A percentile compares a stretch with the other conserved stretches of the same genome.
These are phyloP conservation scores for Craspedostauros australis DNA, from an alignment of 108 stramenopile genomes.

Conservation along the genomic window DNA sequence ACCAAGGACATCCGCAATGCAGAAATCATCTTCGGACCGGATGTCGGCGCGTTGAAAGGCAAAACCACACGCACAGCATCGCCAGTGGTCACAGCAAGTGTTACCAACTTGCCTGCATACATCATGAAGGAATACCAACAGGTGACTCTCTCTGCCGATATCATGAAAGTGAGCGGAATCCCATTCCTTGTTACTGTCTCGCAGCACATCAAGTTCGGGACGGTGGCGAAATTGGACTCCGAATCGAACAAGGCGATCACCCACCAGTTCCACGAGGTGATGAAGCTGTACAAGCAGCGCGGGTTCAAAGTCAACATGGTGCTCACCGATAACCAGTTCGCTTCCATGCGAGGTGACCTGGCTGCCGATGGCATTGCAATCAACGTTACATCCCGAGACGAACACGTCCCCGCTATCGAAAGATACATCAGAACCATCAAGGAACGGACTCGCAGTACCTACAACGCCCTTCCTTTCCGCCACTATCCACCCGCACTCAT, in stretches of 20 bases:
- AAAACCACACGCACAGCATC: constrained; percentile 13
- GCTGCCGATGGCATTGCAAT: constrained; percentile 1
- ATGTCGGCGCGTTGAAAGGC: constrained; percentile 27
- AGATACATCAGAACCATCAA: constrained; percentile 20
- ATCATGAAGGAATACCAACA: constrained; percentile 17
- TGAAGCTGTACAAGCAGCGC: constrained; percentile 10
- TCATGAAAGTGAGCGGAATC: constrained; percentile 36
- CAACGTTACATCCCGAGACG: constrained; percentile 4
- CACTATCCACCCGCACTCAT: constrained; percentile 11
- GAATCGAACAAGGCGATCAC: too few relatives aligned
- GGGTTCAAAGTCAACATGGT: constrained; percentile 14
- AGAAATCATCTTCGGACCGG: constrained; percentile 20
- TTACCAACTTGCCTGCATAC: constrained; percentile 16
- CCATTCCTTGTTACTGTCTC: constrained; percentile 32
- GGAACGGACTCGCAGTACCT: constrained; percentile 11
- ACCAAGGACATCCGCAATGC: constrained; percentile 17
- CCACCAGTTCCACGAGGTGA: too few relatives aligned
- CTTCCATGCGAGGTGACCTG: constrained; percentile 11
- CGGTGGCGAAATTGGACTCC: too few relatives aligned
- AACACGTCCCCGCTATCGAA: constrained; percentile 18
- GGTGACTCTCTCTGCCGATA: constrained; percentile 23
- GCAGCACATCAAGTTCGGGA: constrained; percentile 21
- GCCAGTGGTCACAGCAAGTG: constrained; percentile 1
- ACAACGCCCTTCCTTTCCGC: constrained; percentile 23
- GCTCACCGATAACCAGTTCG: constrained; percentile 25